These are phyloP conservation scores for Dalbergia cochinchinensis DNA, from an alignment of 306 rosid species.

Conservation along the genomic window DNA sequence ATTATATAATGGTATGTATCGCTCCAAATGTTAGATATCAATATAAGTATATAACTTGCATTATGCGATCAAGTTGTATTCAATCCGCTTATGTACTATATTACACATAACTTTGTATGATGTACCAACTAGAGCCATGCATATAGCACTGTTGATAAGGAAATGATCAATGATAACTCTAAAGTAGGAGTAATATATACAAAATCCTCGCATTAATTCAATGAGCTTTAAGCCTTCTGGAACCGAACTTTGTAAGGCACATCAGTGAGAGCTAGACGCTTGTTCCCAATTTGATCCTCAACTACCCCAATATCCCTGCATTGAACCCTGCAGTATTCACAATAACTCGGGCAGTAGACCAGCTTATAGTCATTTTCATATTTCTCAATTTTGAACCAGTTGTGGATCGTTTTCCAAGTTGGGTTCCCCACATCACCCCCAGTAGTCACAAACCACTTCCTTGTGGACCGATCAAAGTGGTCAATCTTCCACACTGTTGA, in stretches of 20 bases:
- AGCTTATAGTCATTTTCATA: slow-evolving; percentile 51
- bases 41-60: no score
- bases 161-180: no score
- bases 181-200: no score
- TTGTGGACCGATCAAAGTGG: background rate
- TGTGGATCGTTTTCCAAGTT: slow-evolving; percentile 40
- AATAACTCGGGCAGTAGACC: slow-evolving; percentile 61
- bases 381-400: slow-evolving; percentile 65
- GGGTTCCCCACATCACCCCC: slow-evolving; percentile 56
- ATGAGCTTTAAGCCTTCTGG: background rate
- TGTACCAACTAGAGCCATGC: no score
- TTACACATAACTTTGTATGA: no score
- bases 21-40: no score
- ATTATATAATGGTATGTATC: no score
- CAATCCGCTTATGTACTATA: no score
- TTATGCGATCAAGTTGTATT: no score
- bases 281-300: slow-evolving; percentile 29
- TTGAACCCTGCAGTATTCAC: slow-evolving; percentile 53
- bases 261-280: slow-evolving; percentile 35
- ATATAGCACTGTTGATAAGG: no score
- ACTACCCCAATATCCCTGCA: slow-evolving; percentile 52
- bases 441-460: slow-evolving; percentile 49
- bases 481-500: slow-evolving; percentile 56
- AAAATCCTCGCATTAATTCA: no score
- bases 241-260: slow-evolving; percentile 18